Evolutionary conservation across 768 basidiomycete genomes (phyloP).

Genomic region (Rhodotorula taiwanensis): DNA sequence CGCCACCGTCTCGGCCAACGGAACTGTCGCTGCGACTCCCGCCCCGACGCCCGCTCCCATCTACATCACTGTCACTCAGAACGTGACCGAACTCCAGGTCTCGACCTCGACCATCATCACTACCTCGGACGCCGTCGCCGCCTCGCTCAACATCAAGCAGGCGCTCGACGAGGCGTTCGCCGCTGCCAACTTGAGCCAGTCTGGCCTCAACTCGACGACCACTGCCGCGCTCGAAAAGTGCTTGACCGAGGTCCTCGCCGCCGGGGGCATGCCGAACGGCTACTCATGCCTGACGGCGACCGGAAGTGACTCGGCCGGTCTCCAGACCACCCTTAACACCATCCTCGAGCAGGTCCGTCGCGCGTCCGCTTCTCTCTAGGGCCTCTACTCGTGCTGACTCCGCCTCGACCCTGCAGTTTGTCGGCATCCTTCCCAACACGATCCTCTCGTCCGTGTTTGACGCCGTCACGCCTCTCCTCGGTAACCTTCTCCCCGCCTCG

Average conservation of each 20-base stretch:
- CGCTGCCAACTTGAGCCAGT: constrained; percentile 33
- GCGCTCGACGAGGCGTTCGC: constrained; percentile 37
- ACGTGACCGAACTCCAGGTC: constrained; percentile 3
- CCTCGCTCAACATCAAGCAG: constrained; percentile 30
- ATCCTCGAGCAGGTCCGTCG: constrained; percentile 33
- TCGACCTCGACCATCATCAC: constrained; percentile 28
- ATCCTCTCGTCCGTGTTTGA: constrained; percentile 35
- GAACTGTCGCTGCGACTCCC: too few relatives aligned
- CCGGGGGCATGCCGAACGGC: constrained; percentile 36
- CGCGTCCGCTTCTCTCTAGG: too few relatives aligned
- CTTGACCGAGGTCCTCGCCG: constrained; percentile 25
- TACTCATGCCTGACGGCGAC: constrained; percentile 34
- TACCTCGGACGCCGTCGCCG: constrained; percentile 6
- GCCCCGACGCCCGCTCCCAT: constrained; percentile 11
- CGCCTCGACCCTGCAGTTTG: constrained; percentile 17
- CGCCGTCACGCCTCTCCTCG: constrained; percentile 36
- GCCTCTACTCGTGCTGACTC: background rate
- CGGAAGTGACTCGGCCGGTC: constrained; percentile 26
- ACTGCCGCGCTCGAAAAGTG: constrained; percentile 30
- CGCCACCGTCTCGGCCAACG: constrained; percentile 14
- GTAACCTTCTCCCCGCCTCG: constrained; percentile 34
- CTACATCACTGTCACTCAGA: constrained; percentile 16
- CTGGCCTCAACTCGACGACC: constrained; percentile 21
- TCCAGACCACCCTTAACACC: constrained; percentile 32
- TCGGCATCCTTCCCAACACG: constrained; percentile 39